A percentile compares a stretch with the other conserved stretches of the same genome.
Evolutionary conservation across 2,329 filamentous ascomycete genomes (phyloP).

Genomic region (Zymoseptoria tritici): DNA sequence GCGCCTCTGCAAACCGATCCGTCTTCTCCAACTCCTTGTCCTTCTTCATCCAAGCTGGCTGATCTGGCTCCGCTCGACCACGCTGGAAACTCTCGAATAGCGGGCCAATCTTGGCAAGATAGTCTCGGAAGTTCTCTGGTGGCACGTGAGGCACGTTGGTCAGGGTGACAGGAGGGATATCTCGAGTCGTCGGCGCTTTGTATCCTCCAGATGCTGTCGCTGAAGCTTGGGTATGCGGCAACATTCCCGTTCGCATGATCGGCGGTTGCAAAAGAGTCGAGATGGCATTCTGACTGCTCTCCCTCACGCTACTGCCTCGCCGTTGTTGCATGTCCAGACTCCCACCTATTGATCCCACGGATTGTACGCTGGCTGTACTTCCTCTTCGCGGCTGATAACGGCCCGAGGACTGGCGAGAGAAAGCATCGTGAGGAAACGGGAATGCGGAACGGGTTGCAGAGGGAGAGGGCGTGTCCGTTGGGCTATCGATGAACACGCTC

Average conservation of each 20-base stretch:
- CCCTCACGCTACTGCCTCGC: conserved; percentile 53
- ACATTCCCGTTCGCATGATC: conserved; percentile 78
- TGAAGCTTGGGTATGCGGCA: conserved; percentile 68
- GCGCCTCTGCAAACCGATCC: conserved; percentile 43
- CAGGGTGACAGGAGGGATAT: conserved; percentile 88
- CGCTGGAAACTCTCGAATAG: conserved; percentile 85
- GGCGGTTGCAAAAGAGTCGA: conserved; percentile 88
- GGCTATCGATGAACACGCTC: conserved; percentile 41
- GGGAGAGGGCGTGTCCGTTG: conserved; percentile 35
- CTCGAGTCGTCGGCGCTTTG: conserved; percentile 73
- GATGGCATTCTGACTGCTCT: conserved; percentile 87
- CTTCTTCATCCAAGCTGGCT: conserved; percentile 40
- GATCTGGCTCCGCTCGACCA: conserved; percentile 68
- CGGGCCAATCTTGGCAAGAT: conserved; percentile 75
- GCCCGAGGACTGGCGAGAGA: conserved; percentile 38
- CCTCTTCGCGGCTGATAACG: conserved; percentile 57
- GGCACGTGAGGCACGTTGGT: conserved; percentile 83
- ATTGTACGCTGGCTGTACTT: conserved; percentile 67
- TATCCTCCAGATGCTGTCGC: conserved; percentile 56
- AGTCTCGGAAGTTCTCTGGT: conserved; percentile 69
- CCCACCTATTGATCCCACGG: conserved; percentile 80
- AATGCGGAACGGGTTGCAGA: conserved; percentile 38
- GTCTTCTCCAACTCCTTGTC: conserved; percentile 38
- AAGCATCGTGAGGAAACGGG: conserved; percentile 52
- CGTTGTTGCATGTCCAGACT: conserved; percentile 62